phyloP scores from a whole-genome alignment of 768 basidiomycete genomes.

The Galerina marginata region DNA sequence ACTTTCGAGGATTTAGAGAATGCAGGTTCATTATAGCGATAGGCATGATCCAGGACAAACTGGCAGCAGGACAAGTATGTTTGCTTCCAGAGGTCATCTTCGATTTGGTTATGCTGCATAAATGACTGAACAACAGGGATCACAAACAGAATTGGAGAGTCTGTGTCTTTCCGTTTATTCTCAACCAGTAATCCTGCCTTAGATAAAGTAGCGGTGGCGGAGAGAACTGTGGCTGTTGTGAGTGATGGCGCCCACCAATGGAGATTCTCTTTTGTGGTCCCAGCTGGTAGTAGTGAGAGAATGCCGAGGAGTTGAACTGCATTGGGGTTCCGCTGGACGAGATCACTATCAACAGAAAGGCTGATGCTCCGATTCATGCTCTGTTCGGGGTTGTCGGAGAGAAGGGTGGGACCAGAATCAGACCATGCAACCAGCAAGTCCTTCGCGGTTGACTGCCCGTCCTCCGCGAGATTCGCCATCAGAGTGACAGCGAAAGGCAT shows the following conservation, averaged over 20 bases:
- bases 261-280: neutral
- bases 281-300: slow-evolving; percentile 26
- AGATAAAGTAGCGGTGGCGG: neutral
- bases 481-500: slow-evolving; percentile 40
- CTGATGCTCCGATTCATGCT: slow-evolving; percentile 25
- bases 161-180: neutral
- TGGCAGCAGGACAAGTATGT: slow-evolving; percentile 5
- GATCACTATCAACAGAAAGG: slow-evolving; percentile 24
- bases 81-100: neutral
- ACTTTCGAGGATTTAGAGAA: slow-evolving; percentile 7
- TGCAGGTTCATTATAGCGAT: slow-evolving; percentile 9
- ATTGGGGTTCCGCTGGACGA: slow-evolving; percentile 20
- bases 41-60: slow-evolving; percentile 14
- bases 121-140: slow-evolving; percentile 19
- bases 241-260: neutral
- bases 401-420: slow-evolving; percentile 6
- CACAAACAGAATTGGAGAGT: slow-evolving; percentile 4
- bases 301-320: slow-evolving; percentile 25
- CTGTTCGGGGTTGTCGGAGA: slow-evolving; percentile 14
- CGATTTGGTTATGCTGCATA: slow-evolving; percentile 8
- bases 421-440: slow-evolving; percentile 15
- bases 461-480: slow-evolving; percentile 30
- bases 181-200: neutral
- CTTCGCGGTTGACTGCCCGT: slow-evolving; percentile 4
- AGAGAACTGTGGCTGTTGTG: neutral